Conservation (phyloP, 1,139 yeast species). For the Saccharomyces hybrid region DNA sequence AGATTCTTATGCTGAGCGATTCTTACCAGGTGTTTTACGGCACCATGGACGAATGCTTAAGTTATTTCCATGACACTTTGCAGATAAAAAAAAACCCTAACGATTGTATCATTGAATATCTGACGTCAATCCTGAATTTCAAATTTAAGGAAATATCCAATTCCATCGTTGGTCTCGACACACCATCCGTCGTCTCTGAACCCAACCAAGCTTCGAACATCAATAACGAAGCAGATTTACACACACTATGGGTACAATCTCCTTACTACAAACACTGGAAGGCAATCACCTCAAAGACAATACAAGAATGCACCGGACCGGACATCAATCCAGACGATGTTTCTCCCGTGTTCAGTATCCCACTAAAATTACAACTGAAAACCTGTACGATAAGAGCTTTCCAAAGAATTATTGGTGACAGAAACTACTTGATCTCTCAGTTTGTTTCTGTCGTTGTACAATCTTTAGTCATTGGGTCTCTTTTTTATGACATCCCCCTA, state of each 20-base stretch:
- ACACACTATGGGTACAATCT: conserved; percentile 53
- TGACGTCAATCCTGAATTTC: conserved; percentile 47
- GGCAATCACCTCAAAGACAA: conserved; percentile 33
- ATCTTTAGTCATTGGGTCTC: conserved; percentile 44
- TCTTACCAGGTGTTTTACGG: conserved; percentile 44
- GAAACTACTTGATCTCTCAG: conserved; percentile 38
- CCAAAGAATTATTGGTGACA: conserved; percentile 41
- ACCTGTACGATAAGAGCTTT: conserved; percentile 39
- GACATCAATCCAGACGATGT: conserved; percentile 36
- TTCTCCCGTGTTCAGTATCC: conserved; percentile 32
- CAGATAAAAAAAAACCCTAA: conserved; percentile 44
- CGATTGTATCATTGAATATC: conserved; percentile 47
- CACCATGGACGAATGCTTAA: conserved; percentile 36
- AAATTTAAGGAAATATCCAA: conserved; percentile 7
- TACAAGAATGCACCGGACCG: conserved; percentile 23
- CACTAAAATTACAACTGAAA: conserved; percentile 36
- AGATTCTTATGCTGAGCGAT: conserved; percentile 39
- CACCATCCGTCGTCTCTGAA: not conserved
- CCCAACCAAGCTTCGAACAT: conserved; percentile 44
- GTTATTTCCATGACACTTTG: conserved; percentile 38
- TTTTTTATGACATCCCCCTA: conserved; percentile 40
- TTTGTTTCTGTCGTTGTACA: conserved; percentile 40
- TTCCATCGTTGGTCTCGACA: not conserved
- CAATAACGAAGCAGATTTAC: conserved; percentile 56
- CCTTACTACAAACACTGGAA: conserved; percentile 38